phyloP scores from a whole-genome alignment of 2,329 filamentous ascomycete species.

The Cladophialophora exuberans region DNA sequence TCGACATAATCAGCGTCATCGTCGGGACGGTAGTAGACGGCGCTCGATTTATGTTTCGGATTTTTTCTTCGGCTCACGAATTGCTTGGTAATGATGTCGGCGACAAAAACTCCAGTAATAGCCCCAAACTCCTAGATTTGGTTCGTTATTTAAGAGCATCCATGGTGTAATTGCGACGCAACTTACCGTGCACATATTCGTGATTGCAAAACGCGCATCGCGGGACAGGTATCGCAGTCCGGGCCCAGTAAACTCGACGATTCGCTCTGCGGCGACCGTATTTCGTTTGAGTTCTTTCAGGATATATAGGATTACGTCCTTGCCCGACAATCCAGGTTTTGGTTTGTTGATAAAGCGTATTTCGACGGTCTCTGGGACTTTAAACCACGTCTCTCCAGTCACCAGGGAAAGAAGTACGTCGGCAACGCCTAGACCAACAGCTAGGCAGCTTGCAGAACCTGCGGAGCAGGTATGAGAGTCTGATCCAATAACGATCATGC shows the following conservation, averaged over 20 bases:
- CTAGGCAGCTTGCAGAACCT: conserved; percentile 46
- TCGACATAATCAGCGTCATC: conserved; percentile 44
- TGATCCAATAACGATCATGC: conserved; percentile 48
- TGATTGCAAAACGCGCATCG: conserved; percentile 53
- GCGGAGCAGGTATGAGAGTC: conserved; percentile 54
- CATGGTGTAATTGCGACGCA: too few species aligned
- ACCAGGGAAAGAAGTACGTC: conserved; percentile 51
- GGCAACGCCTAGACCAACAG: conserved; percentile 51
- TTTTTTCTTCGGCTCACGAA: conserved; percentile 40
- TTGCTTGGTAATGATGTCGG: conserved; percentile 44
- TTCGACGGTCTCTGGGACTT: conserved; percentile 47
- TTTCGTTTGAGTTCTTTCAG: conserved; percentile 50
- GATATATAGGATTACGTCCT: conserved; percentile 53
- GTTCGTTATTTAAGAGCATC: too few species aligned
- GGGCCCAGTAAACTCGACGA: conserved; percentile 51
- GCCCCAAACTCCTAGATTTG: conserved; percentile 53
- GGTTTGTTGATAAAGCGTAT: conserved; percentile 47
- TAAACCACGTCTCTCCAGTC: conserved; percentile 54
- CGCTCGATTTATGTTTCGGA: conserved; percentile 39
- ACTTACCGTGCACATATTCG: conserved; percentile 54
- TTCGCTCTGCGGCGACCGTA: conserved; percentile 49
- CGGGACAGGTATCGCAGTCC: conserved; percentile 44
- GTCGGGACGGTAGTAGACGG: conserved; percentile 47
- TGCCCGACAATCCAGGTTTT: conserved; percentile 45
- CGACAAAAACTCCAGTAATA: conserved; percentile 48